Conservation (phyloP, 345 rosid genomes). For the Raphanus raphanistrum region DNA sequence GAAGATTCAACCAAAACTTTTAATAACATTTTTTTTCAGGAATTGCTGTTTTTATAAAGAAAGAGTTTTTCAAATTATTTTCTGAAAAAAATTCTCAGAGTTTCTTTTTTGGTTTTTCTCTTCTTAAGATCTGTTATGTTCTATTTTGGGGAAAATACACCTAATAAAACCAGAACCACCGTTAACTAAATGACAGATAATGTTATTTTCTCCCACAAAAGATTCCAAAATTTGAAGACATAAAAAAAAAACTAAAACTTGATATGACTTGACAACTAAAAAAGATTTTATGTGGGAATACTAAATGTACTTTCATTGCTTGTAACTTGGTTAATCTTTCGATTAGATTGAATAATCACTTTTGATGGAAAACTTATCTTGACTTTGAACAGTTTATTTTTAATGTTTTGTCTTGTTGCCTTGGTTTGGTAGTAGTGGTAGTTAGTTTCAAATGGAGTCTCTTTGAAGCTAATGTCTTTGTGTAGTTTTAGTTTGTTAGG, state of each 20-base stretch:
- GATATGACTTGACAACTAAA: constrained; percentile 32
- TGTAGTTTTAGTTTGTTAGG: constrained; percentile 56
- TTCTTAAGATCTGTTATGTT: constrained; percentile 28
- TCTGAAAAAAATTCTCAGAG: not conserved
- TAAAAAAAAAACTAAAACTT: constrained; percentile 5
- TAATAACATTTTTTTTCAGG: not conserved
- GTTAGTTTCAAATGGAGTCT: constrained; percentile 75
- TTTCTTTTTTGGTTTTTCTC: not conserved
- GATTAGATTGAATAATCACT: constrained; percentile 9
- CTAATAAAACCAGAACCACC: constrained; percentile 26
- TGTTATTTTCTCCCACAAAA: not conserved
- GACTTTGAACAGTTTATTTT: constrained; percentile 24
- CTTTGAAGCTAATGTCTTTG: constrained; percentile 68
- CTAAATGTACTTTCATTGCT: constrained; percentile 33
- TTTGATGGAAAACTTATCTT: constrained; percentile 1
- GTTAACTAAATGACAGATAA: constrained; percentile 18
- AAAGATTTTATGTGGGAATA: constrained; percentile 21
- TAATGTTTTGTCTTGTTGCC: constrained; percentile 29
- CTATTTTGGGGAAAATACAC: constrained; percentile 27
- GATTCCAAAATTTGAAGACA: constrained; percentile 13
- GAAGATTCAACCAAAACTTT: constrained; percentile 14
- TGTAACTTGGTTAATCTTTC: constrained; percentile 36
- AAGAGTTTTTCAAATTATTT: not conserved
- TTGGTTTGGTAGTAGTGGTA: constrained; percentile 90
- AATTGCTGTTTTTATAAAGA: not conserved